Percentiles rank a stretch among this genome's conserved stretches.
Evolutionary conservation across 768 basidiomycete species (phyloP).

Genomic region (Chalciporus piperatus): DNA sequence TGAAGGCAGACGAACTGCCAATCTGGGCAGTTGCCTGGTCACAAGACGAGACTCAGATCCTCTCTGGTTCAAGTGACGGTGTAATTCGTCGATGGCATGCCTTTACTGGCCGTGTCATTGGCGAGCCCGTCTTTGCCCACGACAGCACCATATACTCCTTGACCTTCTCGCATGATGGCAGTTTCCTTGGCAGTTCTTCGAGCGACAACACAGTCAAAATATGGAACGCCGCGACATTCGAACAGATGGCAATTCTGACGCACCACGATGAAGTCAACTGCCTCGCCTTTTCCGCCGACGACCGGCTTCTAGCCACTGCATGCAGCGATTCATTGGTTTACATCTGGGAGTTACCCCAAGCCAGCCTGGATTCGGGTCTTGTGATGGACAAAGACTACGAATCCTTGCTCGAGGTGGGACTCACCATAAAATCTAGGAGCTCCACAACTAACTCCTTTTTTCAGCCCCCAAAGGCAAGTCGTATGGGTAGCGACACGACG

Average conservation of each 20-base stretch:
- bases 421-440: slow-evolving; percentile 1
- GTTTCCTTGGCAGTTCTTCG: slow-evolving; percentile 28
- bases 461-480: slow-evolving; percentile 12
- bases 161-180: slow-evolving; percentile 26
- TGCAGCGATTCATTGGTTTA: slow-evolving; percentile 30
- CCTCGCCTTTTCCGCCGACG: slow-evolving; percentile 30
- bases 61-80: slow-evolving; percentile 25
- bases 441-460: slow-evolving; percentile 2
- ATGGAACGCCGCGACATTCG: slow-evolving; percentile 27
- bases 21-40: slow-evolving; percentile 32
- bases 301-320: slow-evolving; percentile 29
- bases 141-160: slow-evolving; percentile 26
- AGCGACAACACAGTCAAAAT: slow-evolving; percentile 29
- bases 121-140: slow-evolving; percentile 23
- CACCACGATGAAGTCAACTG: slow-evolving; percentile 29
- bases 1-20: slow-evolving; percentile 19
- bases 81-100: slow-evolving; percentile 25
- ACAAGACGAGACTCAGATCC: slow-evolving; percentile 26
- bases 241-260: slow-evolving; percentile 20
- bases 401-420: slow-evolving; percentile 26
- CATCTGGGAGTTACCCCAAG: slow-evolving; percentile 30
- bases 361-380: slow-evolving; percentile 29
- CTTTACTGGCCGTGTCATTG: slow-evolving; percentile 19
- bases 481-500: neutral
- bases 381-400: slow-evolving; percentile 23